Base-by-base conservation (phyloP, 257 asterid genomes). In the Knoxia roxburghii region DNA sequence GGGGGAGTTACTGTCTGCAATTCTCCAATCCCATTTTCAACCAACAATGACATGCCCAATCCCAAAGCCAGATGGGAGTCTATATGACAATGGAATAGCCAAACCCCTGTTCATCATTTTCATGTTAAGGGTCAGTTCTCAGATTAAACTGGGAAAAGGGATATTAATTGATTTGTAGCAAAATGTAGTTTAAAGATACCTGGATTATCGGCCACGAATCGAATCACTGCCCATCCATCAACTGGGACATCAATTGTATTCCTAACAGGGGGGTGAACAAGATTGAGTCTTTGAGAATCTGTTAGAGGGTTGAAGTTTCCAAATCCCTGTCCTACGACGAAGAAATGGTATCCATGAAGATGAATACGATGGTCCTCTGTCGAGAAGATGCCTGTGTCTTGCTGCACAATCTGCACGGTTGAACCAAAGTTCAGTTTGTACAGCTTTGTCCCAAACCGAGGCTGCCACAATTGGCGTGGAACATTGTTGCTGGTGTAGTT, bases 201-300 rank as follows among this genome's bases (percentile, higher is more conserved):
- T 69, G 82, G 82, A 73, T 77, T 77, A 61, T 77, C 82, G 45
- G 82, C 82, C 30, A 64, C 66, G 24, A 77, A 77, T 7, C 82
- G 74, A 21, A 77, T 77, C 21, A 69, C 82, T 40, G 78, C 68
- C 82, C 82, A 77, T 58, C 82, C 82, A 57, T 75, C 77, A n/a
- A 73, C 78, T 2, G 73, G 82, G 14, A 73, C 73, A 77, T 70
- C 71, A 40, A 74, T 70, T 18, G 82, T 77, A 54, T 73, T 77
- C 43, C 82, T 63, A 11, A 1, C 1, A 32, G 82, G 78, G 17
- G 82, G 82, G 65, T 77, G 78, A 60, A 77, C 66, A 37, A 77
- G 76, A 61, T 77, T 77, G 45, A 77, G 73, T 32, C 68, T 69
- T 37, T 62, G 61, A 49, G 82, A 54, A 46, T 77, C 82, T 37